phyloP scores from a whole-genome alignment of 2,329 filamentous ascomycete genomes.

The Monosporascus sp. region DNA sequence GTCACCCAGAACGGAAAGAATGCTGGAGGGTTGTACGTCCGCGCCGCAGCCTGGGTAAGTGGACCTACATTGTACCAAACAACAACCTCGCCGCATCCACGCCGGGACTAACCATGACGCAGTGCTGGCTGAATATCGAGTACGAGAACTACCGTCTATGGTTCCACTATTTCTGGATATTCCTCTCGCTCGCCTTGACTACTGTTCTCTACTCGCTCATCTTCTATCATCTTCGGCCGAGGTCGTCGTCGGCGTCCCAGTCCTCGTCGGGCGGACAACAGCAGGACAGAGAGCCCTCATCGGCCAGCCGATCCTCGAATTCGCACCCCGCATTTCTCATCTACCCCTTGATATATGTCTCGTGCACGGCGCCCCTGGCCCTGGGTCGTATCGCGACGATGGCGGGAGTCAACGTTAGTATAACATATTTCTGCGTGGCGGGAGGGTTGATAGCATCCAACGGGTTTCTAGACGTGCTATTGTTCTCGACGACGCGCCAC shows the following conservation, averaged over 20 bases:
- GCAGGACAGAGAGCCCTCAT: not conserved
- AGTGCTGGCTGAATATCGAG: conserved; percentile 57
- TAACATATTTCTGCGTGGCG: conserved; percentile 53
- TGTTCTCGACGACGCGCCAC: conserved; percentile 48
- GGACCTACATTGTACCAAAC: not conserved
- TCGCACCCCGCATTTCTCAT: conserved; percentile 53
- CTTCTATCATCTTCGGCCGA: conserved; percentile 27
- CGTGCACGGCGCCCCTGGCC: conserved; percentile 64
- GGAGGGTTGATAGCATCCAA: conserved; percentile 54
- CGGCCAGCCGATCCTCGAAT: not conserved
- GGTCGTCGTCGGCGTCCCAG: conserved; percentile 16
- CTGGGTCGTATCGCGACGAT: conserved; percentile 59
- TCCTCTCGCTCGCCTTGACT: conserved; percentile 31
- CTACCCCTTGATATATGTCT: conserved; percentile 63
- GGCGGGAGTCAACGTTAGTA: conserved; percentile 44
- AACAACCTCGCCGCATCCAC: too few relatives aligned
- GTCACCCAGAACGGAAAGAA: conserved; percentile 36
- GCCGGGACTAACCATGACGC: not conserved
- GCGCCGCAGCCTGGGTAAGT: conserved; percentile 58
- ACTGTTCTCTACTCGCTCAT: conserved; percentile 31
- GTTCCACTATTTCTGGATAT: conserved; percentile 61
- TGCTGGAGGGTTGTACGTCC: conserved; percentile 50
- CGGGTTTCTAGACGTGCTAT: conserved; percentile 48
- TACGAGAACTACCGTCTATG: conserved; percentile 49
- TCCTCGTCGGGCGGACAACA: conserved; percentile 15